Base-by-base conservation (phyloP, 2,329 filamentous ascomycete species). In the Tolypocladium ophioglossoides region DNA sequence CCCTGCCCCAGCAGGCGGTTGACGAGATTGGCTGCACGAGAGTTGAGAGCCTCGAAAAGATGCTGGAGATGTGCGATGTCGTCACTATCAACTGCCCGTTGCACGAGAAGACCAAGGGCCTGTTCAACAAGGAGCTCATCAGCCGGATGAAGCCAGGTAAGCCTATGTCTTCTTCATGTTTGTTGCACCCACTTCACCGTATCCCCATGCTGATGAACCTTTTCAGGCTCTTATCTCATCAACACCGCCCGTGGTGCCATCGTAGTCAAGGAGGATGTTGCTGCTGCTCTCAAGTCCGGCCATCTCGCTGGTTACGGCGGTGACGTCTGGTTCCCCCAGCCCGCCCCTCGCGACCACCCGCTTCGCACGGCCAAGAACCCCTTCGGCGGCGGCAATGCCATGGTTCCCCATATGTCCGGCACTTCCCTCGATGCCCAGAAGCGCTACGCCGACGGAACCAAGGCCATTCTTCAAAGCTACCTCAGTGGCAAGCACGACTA, bases 81-180 rank as follows among this genome's bases (percentile, higher is more conserved):
- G 92, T 99, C 74, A 99, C 94, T 70, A 97, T 99, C 79, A 99
- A 99, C 86, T 96, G 91, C 82, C 94, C 94, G 53, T 84, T 99
- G 60, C 94, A 99, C 80, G 92, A 97, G 83, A 95, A 95, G 84
- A 99, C 94, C 38, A 83, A 85, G 59, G 92, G 92, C 63, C 75
- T 99, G 60, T 97, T 97, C 82, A 96, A 97, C 86, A 96, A 96
- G 86, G 90, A 97, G 50, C 81, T 97, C 66, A 92, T 97, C 70
- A 80, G 84, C 74, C 96, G 97, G 88, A 99, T 97, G 94, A 97
- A 97, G 89, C 87, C 86, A 72, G 91, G 87, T 85, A 71, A 63
- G 80, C 62, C 46, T 9, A 51, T 12, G 22, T 4, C 27, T 18
- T 20, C n/a, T 18, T 37, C 27, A 11, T 14, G n/a, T n/a, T n/a